Evolutionary conservation across 805 yeast genomes (phyloP).

Genomic region (Kuraishia cidri): DNA sequence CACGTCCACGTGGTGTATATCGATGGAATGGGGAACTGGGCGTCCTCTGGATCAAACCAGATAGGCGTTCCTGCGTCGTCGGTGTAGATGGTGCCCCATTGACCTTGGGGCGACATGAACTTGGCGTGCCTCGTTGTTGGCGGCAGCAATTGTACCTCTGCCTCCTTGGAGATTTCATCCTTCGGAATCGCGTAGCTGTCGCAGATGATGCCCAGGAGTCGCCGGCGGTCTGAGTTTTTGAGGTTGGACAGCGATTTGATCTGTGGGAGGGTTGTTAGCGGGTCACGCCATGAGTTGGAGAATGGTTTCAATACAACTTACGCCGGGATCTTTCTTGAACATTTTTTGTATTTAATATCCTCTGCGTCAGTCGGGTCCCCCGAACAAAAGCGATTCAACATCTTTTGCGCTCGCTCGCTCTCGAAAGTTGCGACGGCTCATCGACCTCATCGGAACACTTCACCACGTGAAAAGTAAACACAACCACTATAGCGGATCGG

Average conservation of each 20-base stretch:
- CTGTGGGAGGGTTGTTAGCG: slow-evolving; percentile 18
- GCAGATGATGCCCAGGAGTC: slow-evolving; percentile 34
- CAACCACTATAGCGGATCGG: no score
- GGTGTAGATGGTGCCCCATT: slow-evolving; percentile 56
- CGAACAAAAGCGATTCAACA: no score
- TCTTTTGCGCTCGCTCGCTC: no score
- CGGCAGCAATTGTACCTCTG: slow-evolving; percentile 28
- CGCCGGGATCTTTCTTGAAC: slow-evolving; percentile 46
- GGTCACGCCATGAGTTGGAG: no score
- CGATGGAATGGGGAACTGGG: slow-evolving; percentile 57
- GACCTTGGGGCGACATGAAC: slow-evolving; percentile 42
- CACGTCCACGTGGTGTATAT: slow-evolving; percentile 63
- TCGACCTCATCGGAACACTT: no score
- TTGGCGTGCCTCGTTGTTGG: slow-evolving; percentile 52
- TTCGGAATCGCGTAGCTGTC: slow-evolving; percentile 28
- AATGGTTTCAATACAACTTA: no score
- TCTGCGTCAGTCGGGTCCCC: no score
- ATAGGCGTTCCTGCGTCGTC: slow-evolving; percentile 59
- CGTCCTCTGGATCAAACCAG: slow-evolving; percentile 60
- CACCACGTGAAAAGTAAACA: no score
- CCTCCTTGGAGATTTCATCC: slow-evolving; percentile 28
- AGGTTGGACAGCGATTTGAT: slow-evolving; percentile 72
- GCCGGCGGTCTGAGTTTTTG: slow-evolving; percentile 73
- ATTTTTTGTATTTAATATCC: slow-evolving; percentile 20
- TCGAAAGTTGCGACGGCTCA: no score